Percentiles rank a stretch among this genome's conserved stretches.
Conservation (phyloP, 257 asterid genomes). For the Verbascum thapsus region DNA sequence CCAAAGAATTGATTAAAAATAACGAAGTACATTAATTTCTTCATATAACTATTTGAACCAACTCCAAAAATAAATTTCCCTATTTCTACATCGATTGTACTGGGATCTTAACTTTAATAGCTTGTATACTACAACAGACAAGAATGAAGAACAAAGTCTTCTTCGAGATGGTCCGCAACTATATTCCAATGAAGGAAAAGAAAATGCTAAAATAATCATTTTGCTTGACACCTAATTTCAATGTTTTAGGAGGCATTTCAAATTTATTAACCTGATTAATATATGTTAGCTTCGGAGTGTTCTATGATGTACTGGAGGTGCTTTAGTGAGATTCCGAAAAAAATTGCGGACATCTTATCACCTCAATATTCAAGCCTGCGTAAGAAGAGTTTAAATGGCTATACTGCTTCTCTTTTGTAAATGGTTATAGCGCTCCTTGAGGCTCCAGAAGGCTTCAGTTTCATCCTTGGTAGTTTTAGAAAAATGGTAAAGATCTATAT, state of each 20-base stretch:
- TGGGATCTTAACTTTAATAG: constrained; percentile 21
- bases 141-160: constrained; percentile 23
- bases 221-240: constrained; percentile 6
- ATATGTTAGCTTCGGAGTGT: neutral
- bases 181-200: constrained; percentile 24
- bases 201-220: constrained; percentile 1
- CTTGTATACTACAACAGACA: constrained; percentile 27
- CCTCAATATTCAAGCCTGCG: constrained; percentile 10
- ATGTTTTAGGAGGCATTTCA: constrained; percentile 7
- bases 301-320: neutral
- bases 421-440: constrained; percentile 3
- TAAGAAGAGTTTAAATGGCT: constrained; percentile 17
- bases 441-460: neutral
- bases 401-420: neutral
- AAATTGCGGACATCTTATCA: neutral
- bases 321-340: constrained; percentile 1
- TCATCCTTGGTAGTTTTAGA: neutral
- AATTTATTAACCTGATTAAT: constrained; percentile 9
- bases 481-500: constrained; percentile 5
- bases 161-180: neutral
- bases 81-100: constrained; percentile 14
- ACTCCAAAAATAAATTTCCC: neutral
- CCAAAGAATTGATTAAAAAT: neutral
- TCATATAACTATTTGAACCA: neutral
- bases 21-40: constrained; percentile 9